phyloP scores from a whole-genome alignment of 495 filamentous ascomycete species.

The Apiosordaria backusii region DNA sequence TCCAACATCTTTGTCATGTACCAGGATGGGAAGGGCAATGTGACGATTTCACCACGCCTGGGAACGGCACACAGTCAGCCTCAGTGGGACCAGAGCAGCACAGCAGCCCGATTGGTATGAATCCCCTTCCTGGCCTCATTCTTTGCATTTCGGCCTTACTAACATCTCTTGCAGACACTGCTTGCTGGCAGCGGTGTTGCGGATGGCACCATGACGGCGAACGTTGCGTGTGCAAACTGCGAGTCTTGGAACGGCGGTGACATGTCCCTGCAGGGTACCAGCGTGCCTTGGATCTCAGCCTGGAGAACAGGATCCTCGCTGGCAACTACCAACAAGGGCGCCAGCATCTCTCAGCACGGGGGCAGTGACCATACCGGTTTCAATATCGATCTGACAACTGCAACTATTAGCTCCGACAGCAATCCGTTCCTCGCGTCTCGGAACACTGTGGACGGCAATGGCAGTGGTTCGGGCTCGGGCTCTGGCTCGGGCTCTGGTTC shows the following conservation, averaged over 20 bases:
- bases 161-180: conserved; percentile 33
- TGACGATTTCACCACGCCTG: conserved; percentile 60
- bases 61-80: conserved; percentile 55
- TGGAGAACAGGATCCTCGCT: conserved; percentile 57
- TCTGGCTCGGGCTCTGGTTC: conserved; percentile 23
- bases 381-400: conserved; percentile 52
- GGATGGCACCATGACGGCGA: conserved; percentile 57
- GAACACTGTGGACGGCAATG: conserved; percentile 14
- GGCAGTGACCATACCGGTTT: conserved; percentile 46
- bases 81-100: conserved; percentile 45
- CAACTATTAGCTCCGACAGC: conserved; percentile 49
- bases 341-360: conserved; percentile 56
- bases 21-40: conserved; percentile 53
- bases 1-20: conserved; percentile 71
- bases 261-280: conserved; percentile 50
- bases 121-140: background rate
- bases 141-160: background rate
- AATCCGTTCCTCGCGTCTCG: conserved; percentile 57
- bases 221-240: conserved; percentile 50
- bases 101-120: conserved; percentile 33
- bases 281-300: conserved; percentile 64
- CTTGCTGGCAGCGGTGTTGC: conserved; percentile 60
- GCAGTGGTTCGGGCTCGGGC: conserved; percentile 15
- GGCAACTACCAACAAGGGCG: conserved; percentile 47
- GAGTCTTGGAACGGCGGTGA: conserved; percentile 54